phyloP scores from a whole-genome alignment of 1,284 basidiomycete species.

The Leccinum fallax region DNA sequence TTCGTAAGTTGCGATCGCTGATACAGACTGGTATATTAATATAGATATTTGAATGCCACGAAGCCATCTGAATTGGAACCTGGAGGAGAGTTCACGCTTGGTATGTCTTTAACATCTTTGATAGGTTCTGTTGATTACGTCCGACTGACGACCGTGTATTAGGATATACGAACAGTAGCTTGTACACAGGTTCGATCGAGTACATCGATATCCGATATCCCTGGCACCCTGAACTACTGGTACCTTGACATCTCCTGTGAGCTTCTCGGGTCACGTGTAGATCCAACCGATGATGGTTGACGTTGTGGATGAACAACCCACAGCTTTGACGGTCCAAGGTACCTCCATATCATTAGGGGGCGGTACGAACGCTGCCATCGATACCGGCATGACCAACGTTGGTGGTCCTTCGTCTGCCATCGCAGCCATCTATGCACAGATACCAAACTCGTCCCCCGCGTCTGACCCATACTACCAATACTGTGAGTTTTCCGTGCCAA shows the following conservation, averaged over 20 bases:
- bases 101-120: conserved; percentile 14
- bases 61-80: conserved; percentile 28
- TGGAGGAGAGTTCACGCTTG: conserved; percentile 32
- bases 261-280: conserved; percentile 2
- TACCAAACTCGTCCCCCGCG: conserved; percentile 34
- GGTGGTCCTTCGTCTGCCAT: conserved; percentile 37
- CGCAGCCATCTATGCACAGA: conserved; percentile 41
- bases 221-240: conserved; percentile 33
- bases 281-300: conserved; percentile 1
- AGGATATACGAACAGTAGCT: conserved; percentile 44
- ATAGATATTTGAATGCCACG: conserved; percentile 31
- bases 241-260: conserved; percentile 30
- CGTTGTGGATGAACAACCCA: neutral
- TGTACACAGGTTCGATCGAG: conserved; percentile 43
- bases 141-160: conserved; percentile 10
- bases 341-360: conserved; percentile 24
- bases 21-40: neutral
- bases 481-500: conserved; percentile 19
- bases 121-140: neutral
- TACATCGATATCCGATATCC: conserved; percentile 30
- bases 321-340: conserved; percentile 37
- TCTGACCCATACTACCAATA: conserved; percentile 35
- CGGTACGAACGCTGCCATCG: conserved; percentile 38
- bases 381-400: conserved; percentile 47
- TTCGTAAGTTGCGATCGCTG: neutral